Evolutionary conservation across 495 filamentous ascomycete species (phyloP).

Genomic region (Aspergillus biplanus): DNA sequence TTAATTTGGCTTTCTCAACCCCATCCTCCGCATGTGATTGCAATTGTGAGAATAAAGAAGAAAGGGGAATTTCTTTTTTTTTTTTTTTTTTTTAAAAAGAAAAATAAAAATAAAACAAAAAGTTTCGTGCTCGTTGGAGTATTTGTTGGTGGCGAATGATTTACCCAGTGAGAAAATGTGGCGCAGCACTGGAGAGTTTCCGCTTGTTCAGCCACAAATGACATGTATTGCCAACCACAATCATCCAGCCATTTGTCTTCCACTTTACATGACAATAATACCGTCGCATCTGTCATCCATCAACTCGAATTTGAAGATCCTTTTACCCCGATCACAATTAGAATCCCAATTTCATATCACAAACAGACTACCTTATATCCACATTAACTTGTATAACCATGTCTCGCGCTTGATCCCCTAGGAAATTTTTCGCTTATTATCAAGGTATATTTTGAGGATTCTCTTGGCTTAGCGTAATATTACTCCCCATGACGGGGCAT

Average conservation of each 20-base stretch:
- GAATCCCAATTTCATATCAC: too few relatives aligned
- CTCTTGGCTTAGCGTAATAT: too few relatives aligned
- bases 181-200: slow-evolving; percentile 16
- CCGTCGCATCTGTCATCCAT: not conserved
- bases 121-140: not conserved
- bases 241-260: slow-evolving; percentile 6
- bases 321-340: too few relatives aligned
- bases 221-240: slow-evolving; percentile 15
- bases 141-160: slow-evolving; percentile 8
- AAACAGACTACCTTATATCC: too few relatives aligned
- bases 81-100: not conserved
- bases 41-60: not conserved
- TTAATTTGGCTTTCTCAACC: not conserved
- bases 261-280: slow-evolving; percentile 10
- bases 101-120: not conserved
- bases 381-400: too few relatives aligned
- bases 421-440: too few relatives aligned
- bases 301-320: too few relatives aligned
- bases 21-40: not conserved
- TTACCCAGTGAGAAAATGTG: slow-evolving; percentile 15
- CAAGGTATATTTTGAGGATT: too few relatives aligned
- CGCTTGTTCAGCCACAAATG: slow-evolving; percentile 17
- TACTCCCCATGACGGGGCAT: not conserved
- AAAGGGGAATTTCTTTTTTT: not conserved
- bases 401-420: too few relatives aligned